Evolutionary conservation across 2,329 filamentous ascomycete species (phyloP).

Genomic region (Cercospora berteroae): DNA sequence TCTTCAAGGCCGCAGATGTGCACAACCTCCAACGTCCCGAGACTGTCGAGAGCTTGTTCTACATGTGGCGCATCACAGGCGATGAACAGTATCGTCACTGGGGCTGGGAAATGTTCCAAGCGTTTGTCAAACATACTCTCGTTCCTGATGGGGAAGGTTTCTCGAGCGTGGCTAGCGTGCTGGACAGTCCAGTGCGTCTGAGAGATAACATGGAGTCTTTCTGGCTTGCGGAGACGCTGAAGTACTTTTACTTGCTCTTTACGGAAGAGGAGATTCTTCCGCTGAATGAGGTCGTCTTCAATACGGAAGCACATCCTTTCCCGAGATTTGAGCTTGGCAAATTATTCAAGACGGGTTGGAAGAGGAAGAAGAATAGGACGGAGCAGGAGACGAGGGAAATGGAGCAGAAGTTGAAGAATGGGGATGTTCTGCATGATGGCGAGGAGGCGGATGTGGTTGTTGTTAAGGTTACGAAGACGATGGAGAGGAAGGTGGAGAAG

Average conservation of each 20-base stretch:
- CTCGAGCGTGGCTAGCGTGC: constrained; percentile 75
- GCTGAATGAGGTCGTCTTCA: constrained; percentile 83
- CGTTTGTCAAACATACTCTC: constrained; percentile 81
- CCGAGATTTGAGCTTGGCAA: constrained; percentile 80
- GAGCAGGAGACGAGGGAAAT: constrained; percentile 12
- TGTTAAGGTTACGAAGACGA: constrained; percentile 26
- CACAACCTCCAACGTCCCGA: constrained; percentile 96
- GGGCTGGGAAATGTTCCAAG: constrained; percentile 98
- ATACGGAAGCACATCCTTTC: constrained; percentile 91
- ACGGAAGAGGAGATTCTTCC: constrained; percentile 78
- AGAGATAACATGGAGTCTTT: constrained; percentile 98
- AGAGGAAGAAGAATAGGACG: constrained; percentile 56
- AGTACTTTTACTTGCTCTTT: constrained; percentile 96
- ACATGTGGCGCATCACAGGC: constrained; percentile 98
- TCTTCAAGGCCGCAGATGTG: constrained; percentile 74
- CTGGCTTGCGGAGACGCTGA: constrained; percentile 96
- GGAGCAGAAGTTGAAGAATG: constrained; percentile 15
- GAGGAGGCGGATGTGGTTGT: constrained; percentile 20
- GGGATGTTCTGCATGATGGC: constrained; percentile 22
- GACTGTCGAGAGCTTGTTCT: constrained; percentile 93
- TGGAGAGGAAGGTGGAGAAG: constrained; percentile 14
- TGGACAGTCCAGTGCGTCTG: constrained; percentile 63
- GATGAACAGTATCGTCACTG: constrained; percentile 87
- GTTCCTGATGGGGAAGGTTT: constrained; percentile 78
- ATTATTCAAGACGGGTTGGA: constrained; percentile 78